Evolutionary conservation across 2,329 filamentous ascomycete species (phyloP), one percentile per base, ranked within the genome.

Genomic region (Colletotrichum tropicicola): DNA sequence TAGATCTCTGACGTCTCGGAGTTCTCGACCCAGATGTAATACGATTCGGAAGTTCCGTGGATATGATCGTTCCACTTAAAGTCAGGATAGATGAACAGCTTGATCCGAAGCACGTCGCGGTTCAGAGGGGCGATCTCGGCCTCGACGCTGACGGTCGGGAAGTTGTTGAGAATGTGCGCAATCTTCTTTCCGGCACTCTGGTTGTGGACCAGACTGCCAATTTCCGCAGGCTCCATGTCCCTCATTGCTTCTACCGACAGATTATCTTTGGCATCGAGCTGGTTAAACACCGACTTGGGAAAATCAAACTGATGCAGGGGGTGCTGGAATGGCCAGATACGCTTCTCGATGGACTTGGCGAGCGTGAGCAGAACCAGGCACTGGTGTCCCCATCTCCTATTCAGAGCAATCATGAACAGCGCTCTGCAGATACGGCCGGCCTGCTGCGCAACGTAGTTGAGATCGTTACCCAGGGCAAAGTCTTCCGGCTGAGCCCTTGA

Each of bases 1-100:
- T 97, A 98, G 41, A 99, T 98, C 77, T 98, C 94, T 0, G 93
- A 94, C 0, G 94, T 98, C 72, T 98, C 96, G 0, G 95, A 98
- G 75, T 98, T 97, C 77, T 99, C 96, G 3, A 99, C 95, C 97
- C 96, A 99, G 62, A 99, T 91, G 87, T 97, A 99, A 80, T 97
- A 99, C 4, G 95, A 95, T 73, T 99, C 96, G 0, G 95, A 98
- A 3, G 90, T 93, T 17, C 97, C 97, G 73, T 99, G 94, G 64
- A 97, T 88, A 48, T 92, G 90, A 70, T 98, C 95, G 71, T 97
- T 97, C 96, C 96, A 99, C 37, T 84, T 85, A 74, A 99, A 99
- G 54, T 98, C 94, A 0, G 96, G 93, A 2, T 91, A 93, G 17
- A 99, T 85, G 70, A 85, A 92, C 0, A 99, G 87, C 73, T 92